A percentile compares a stretch with the other conserved stretches of the same genome.
Evolutionary conservation across 495 filamentous ascomycete genomes (phyloP).

Genomic region (Thozetella sp.): DNA sequence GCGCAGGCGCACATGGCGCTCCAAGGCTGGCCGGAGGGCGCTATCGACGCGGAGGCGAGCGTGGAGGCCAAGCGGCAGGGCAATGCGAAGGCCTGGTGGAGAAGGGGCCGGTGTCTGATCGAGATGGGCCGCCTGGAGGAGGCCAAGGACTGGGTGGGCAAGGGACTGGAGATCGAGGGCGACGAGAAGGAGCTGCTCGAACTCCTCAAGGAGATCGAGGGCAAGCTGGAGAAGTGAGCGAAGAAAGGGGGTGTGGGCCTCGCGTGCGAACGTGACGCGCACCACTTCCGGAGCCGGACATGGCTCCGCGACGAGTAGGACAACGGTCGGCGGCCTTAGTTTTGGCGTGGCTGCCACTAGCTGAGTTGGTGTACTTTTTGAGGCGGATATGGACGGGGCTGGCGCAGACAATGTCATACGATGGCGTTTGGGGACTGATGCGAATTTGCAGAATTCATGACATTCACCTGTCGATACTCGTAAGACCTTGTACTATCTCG

Average conservation of each 20-base stretch:
- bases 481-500: neutral
- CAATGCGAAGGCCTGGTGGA: slow-evolving; percentile 95
- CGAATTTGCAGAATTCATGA: neutral
- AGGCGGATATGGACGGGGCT: neutral
- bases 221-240: slow-evolving; percentile 21
- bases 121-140: slow-evolving; percentile 93
- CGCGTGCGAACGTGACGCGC: neutral
- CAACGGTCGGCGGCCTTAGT: neutral
- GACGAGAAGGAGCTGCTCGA: slow-evolving; percentile 68
- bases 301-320: too few species aligned
- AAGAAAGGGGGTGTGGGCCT: slow-evolving; percentile 9
- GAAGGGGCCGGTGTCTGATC: slow-evolving; percentile 75
- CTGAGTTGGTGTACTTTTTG: neutral
- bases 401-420: neutral
- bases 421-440: slow-evolving; percentile 3
- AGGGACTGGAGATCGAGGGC: slow-evolving; percentile 83
- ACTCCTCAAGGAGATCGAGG: slow-evolving; percentile 72
- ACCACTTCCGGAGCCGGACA: too few species aligned
- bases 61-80: slow-evolving; percentile 86
- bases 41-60: slow-evolving; percentile 80
- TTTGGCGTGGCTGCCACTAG: neutral
- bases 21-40: slow-evolving; percentile 78
- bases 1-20: slow-evolving; percentile 87
- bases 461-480: neutral
- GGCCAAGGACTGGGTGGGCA: slow-evolving; percentile 70